Base-by-base conservation (phyloP, 1,139 yeast species). In the Chernovozyma sophiae-reginae region DNA sequence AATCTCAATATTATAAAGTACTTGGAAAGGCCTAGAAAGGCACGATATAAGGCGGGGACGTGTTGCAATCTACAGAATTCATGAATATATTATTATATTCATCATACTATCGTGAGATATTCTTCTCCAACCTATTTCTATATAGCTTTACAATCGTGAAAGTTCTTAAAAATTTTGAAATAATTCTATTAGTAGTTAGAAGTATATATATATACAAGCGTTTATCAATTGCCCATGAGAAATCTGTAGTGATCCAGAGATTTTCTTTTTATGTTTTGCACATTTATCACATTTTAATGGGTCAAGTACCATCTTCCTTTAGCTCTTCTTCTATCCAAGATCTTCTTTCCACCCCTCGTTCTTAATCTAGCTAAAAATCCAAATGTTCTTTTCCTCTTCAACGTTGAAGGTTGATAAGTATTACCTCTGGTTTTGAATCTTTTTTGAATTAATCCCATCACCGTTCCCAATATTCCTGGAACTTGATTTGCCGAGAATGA, bases 261-360 rank as follows among this genome's bases (percentile, higher is more conserved):
- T n/a, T n/a, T n/a, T n/a, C n/a, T n/a, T n/a, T n/a, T n/a, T n/a
- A n/a, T n/a, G n/a, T n/a, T n/a, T n/a, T n/a, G n/a, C n/a, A n/a
- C n/a, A n/a, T 23, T 23, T 11, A n/a, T 13, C 29, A 26, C 6
- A 6, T 14, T 20, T 59, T 65, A 90, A 55, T 92, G 95, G 33
- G 95, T 72, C 52, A 92, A 67, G 55, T 79, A 89, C 97, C 97
- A 90, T 64, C 98, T 79, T 8, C 96, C 97, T 66, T 92, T 92
- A 31, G 79, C 83, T 54, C 68, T 81, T 62, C 98, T 78, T 58
- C 94, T 76, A 39, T 77, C 77, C 42, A 92, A 66, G 33, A 92
- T 75, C 56, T 82, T 86, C 50, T 90, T 77, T 10, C 97, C 97
- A 29, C 79, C 75, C 49, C 74, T 77, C n/a, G 83, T 65, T 56